phyloP scores from a whole-genome alignment of 2,329 filamentous ascomycete genomes.

The Ceratocystis cacaofunesta region DNA sequence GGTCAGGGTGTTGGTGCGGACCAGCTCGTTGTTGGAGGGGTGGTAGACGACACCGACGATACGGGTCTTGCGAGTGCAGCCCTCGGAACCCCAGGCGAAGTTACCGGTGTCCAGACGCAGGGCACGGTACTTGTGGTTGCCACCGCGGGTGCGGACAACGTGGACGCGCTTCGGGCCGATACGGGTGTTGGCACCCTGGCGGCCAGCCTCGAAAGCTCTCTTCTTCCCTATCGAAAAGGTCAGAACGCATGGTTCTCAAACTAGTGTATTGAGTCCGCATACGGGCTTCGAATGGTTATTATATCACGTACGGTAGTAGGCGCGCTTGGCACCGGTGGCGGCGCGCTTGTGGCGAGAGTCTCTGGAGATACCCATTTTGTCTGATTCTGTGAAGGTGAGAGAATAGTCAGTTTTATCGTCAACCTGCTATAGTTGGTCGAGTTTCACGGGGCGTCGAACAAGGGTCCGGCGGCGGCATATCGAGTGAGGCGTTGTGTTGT shows the following conservation, averaged over 20 bases:
- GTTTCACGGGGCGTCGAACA: not conserved
- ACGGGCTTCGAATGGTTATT: slow-evolving; percentile 48
- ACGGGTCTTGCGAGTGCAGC: slow-evolving; percentile 95
- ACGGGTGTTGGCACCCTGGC: slow-evolving; percentile 98
- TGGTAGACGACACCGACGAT: slow-evolving; percentile 98
- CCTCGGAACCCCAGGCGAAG: slow-evolving; percentile 99
- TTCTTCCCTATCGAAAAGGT: slow-evolving; percentile 73
- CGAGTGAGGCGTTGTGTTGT: not conserved
- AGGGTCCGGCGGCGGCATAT: not conserved
- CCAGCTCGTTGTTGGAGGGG: slow-evolving; percentile 99
- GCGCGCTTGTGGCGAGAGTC: slow-evolving; percentile 99
- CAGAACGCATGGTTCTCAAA: slow-evolving; percentile 51
- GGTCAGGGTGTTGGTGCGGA: slow-evolving; percentile 99
- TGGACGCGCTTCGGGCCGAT: slow-evolving; percentile 95
- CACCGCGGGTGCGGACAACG: slow-evolving; percentile 91
- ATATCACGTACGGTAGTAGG: slow-evolving; percentile 68
- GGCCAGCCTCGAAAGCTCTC: slow-evolving; percentile 98
- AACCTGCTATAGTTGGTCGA: not conserved
- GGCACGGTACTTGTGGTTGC: slow-evolving; percentile 99
- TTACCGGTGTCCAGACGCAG: slow-evolving; percentile 98
- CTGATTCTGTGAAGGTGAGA: slow-evolving; percentile 40
- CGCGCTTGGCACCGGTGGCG: slow-evolving; percentile 94
- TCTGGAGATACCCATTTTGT: slow-evolving; percentile 98
- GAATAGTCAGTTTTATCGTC: slow-evolving; percentile 16
- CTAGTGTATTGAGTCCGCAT: slow-evolving; percentile 28